Base-by-base conservation (phyloP, 371 early-diverging fungal genomes). In the Zancudomyces culisetae region DNA sequence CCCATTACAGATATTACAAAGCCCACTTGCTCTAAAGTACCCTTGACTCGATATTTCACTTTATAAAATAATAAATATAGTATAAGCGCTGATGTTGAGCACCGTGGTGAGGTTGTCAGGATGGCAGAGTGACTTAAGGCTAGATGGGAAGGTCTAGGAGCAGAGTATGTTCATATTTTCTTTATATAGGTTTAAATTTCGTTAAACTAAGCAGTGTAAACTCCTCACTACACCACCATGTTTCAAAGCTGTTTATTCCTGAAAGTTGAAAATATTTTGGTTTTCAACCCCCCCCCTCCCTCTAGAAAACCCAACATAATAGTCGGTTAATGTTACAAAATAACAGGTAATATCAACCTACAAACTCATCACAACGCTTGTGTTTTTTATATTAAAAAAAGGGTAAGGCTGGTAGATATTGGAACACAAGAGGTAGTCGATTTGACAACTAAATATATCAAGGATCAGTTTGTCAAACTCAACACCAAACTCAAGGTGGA, bases 261-360 rank as follows among this genome's bases (percentile, higher is more conserved):
- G 91, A 92, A 69, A 93, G 94, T 27, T 73, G 88, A 58, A 70
- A 80, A 60, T 79, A 78, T 56, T 94, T 93, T 64, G 96, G 96
- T 19, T 96, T 94, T 94, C 71, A 70, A 56, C 83, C 85, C 20
- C 86, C 90, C 53, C 97, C 97, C 27, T 96, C 97, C 27, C 93
- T 84, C 60, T 75, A 75, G 85, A 56, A 82, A 87, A 40, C 78
- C 84, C 30, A 70, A 93, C 52, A 71, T 84, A 43, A 93, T 91
- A 42, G 84, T 93, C 61, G 96, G 96, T 28, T 15, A 35, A 35
- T 10, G 6, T 6, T 6, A 10, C 6, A 35, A 35, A 35, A 6
- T 10, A 35, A 15, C 15, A 35, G 15, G 6, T 10, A 6, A 35
- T 35, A 35, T 35, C 15, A 35, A 6, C 6, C 35, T 35, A 35